Conservation (phyloP, 202 grass and related monocot species). For the Hordeum pubiflorum region DNA sequence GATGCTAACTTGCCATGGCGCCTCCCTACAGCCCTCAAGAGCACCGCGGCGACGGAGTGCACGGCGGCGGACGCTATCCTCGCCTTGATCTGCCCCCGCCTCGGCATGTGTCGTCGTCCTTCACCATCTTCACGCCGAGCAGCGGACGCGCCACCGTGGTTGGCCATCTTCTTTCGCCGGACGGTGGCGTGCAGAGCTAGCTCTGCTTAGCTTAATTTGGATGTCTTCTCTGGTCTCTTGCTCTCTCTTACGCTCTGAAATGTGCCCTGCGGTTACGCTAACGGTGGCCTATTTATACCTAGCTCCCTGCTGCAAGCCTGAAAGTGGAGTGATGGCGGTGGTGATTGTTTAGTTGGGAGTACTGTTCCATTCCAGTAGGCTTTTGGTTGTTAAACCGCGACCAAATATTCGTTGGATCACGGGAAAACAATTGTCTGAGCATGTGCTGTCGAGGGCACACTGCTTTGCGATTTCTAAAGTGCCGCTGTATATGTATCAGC, state of each 20-base stretch:
- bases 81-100: slow-evolving; percentile 41
- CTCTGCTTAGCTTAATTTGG: neutral
- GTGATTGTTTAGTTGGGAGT: neutral
- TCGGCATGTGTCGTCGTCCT: slow-evolving; percentile 17
- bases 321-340: neutral
- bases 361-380: slow-evolving; percentile 10
- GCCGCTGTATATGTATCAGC: neutral
- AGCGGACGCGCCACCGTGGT: neutral
- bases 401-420: slow-evolving; percentile 25
- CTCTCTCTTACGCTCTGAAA: neutral
- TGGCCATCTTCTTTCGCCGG: slow-evolving; percentile 24
- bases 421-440: slow-evolving; percentile 2
- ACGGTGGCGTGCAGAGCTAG: neutral
- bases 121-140: neutral
- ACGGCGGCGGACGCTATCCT: slow-evolving; percentile 24
- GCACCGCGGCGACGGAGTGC: slow-evolving; percentile 36
- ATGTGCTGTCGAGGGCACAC: neutral
- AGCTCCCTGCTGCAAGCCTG: neutral
- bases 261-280: neutral
- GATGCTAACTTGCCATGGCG: neutral
- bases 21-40: neutral
- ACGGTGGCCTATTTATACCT: slow-evolving; percentile 19
- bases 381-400: neutral
- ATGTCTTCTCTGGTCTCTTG: neutral
- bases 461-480: neutral